phyloP scores from a whole-genome alignment of 1,284 basidiomycete genomes.

The Rhizoctonia solani region DNA sequence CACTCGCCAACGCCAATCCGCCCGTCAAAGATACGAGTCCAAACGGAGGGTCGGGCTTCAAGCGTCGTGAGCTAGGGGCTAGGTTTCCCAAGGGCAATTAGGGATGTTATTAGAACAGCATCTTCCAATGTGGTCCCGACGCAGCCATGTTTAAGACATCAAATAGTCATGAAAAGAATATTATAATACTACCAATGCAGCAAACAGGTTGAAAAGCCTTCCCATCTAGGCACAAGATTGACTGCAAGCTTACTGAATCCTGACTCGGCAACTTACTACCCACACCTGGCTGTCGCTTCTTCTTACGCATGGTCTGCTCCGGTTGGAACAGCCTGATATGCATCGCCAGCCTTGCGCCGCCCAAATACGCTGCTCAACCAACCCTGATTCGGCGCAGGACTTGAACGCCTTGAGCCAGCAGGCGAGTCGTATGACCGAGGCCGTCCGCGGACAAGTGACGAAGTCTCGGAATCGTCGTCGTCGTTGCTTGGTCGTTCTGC shows the following conservation, averaged over 20 bases:
- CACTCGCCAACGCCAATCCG: conserved; percentile 45
- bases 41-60: conserved; percentile 16
- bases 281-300: neutral
- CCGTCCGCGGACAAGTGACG: conserved; percentile 54
- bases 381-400: conserved; percentile 44
- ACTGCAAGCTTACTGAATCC: too few species aligned
- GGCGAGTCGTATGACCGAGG: conserved; percentile 42
- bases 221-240: too few species aligned
- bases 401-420: conserved; percentile 46
- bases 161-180: too few species aligned
- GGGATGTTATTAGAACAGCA: too few species aligned
- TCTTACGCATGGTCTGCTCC: conserved; percentile 10
- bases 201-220: too few species aligned
- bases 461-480: conserved; percentile 73
- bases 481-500: conserved; percentile 52
- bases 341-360: conserved; percentile 49
- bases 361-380: conserved; percentile 60
- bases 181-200: too few species aligned
- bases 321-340: conserved; percentile 57
- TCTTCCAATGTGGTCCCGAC: too few species aligned
- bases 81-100: too few species aligned
- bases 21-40: conserved; percentile 38
- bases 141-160: too few species aligned
- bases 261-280: neutral
- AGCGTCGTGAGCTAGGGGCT: neutral